Base-by-base conservation (phyloP, 441 rosid genomes). In the Hypseocharis bilobata region DNA sequence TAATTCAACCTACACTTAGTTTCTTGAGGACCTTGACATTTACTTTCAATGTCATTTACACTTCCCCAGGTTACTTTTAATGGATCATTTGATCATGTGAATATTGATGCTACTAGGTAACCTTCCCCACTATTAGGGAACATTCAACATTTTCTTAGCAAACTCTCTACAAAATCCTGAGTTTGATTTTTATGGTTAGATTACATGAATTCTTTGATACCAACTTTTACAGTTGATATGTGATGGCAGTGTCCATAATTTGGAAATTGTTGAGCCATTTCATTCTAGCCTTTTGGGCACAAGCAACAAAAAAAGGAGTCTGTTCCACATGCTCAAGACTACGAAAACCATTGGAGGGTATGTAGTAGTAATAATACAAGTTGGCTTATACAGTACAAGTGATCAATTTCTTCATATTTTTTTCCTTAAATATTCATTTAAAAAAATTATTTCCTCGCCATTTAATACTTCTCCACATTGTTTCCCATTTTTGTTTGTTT, bases 1-100 rank as follows among this genome's bases (percentile, higher is more conserved):
- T 16, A 3, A 19, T 59, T 66, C 54, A 44, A 62, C 64, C 45
- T 69, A 49, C 60, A 49, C 55, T 23, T 65, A 44, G 69, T 68
- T 60, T 49, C 14, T 73, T 61, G 61, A 54, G 26, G 70, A 42
- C 62, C 36, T 60, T 65, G 65, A 66, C 47, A 52, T 30, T 75
- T 40, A 36, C 60, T 34, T 67, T 56, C 64, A 25, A 74, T 51
- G 59, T 34, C 4, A 66, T 47, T 66, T 47, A 64, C 56, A 52
- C 62, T 68, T 66, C 66, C 67, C 60, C 82, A 93, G 99, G 92
- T 93, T 72, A 88, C 94, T 63, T 93, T 93, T 70, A 93, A 91
- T 82, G 99, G 99, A 74, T 91, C 99, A 67, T 91, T 88, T 81
- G 93, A 89, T 77, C 99, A 93, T 82, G 84, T 93, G 96, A 91